Percentiles rank a stretch among this genome's conserved stretches.
Evolutionary conservation across 495 filamentous ascomycete genomes (phyloP).

Genomic region (Penicillium paradoxum): DNA sequence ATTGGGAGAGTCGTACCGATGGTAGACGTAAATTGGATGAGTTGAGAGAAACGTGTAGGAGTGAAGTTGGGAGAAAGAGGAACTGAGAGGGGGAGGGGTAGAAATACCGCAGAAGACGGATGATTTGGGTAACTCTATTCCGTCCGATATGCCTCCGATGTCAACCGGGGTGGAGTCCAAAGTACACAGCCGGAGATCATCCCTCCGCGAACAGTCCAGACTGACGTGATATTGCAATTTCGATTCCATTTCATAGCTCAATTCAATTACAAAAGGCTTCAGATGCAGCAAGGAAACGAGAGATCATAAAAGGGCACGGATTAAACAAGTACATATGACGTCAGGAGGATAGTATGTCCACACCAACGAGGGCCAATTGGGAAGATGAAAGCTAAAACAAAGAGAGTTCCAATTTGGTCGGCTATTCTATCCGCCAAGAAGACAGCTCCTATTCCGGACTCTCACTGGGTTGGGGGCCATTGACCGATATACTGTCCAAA

Average conservation of each 20-base stretch:
- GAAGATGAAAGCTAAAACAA: not conserved
- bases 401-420: not conserved
- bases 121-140: constrained; percentile 5
- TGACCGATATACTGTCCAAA: constrained; percentile 39
- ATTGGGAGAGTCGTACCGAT: constrained; percentile 39
- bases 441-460: constrained; percentile 5
- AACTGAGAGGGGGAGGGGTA: constrained; percentile 10
- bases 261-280: constrained; percentile 10
- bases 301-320: not conserved
- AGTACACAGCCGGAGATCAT: not conserved
- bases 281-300: constrained; percentile 9
- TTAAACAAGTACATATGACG: constrained; percentile 9
- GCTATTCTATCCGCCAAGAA: not conserved
- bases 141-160: not conserved
- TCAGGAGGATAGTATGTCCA: constrained; percentile 5
- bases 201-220: not conserved
- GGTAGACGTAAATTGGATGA: constrained; percentile 10
- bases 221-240: not conserved
- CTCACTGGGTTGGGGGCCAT: constrained; percentile 14
- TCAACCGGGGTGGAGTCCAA: not conserved
- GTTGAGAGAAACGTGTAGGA: not conserved
- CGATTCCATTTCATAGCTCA: not conserved
- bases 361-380: not conserved
- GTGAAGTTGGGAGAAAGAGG: not conserved
- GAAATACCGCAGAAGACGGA: constrained; percentile 14